Percentiles rank a stretch among this genome's conserved stretches.
Conservation (phyloP, 352 stramenopile species). For the Saprolegnia parasitica region DNA sequence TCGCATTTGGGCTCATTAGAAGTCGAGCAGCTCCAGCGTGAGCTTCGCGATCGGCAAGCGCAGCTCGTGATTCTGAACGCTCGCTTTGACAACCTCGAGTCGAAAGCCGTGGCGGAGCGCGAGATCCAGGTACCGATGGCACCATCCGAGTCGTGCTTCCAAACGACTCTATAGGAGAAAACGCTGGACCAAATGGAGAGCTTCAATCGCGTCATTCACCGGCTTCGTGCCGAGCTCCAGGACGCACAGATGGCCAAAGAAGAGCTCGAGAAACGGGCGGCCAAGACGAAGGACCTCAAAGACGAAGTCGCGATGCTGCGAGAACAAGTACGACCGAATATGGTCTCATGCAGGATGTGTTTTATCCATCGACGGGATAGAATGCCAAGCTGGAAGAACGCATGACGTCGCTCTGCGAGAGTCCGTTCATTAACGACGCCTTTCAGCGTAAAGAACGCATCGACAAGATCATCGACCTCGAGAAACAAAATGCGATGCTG, state of each 20-base stretch:
- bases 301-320: conserved; percentile 68
- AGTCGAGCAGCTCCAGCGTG: conserved; percentile 55
- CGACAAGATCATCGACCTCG: conserved; percentile 80
- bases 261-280: conserved; percentile 50
- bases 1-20: conserved; percentile 28
- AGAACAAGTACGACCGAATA: conserved; percentile 44
- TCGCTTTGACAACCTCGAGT: conserved; percentile 85
- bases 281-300: conserved; percentile 68
- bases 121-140: conserved; percentile 66
- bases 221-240: conserved; percentile 78
- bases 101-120: conserved; percentile 66
- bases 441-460: conserved; percentile 84
- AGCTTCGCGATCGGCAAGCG: conserved; percentile 75
- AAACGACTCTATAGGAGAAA: conserved; percentile 41
- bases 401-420: conserved; percentile 89
- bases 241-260: conserved; percentile 78
- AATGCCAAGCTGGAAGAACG: conserved; percentile 86
- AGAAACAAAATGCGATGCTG: conserved; percentile 74
- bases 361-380: conserved; percentile 10
- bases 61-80: conserved; percentile 82
- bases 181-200: conserved; percentile 85
- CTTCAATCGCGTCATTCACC: conserved; percentile 88
- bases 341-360: too few relatives aligned
- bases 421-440: conserved; percentile 90
- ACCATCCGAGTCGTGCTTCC: background rate